Evolutionary conservation across 225 moss, liverwort and hornwort species (phyloP).

Genomic region (Thuidium tamariscinum): DNA sequence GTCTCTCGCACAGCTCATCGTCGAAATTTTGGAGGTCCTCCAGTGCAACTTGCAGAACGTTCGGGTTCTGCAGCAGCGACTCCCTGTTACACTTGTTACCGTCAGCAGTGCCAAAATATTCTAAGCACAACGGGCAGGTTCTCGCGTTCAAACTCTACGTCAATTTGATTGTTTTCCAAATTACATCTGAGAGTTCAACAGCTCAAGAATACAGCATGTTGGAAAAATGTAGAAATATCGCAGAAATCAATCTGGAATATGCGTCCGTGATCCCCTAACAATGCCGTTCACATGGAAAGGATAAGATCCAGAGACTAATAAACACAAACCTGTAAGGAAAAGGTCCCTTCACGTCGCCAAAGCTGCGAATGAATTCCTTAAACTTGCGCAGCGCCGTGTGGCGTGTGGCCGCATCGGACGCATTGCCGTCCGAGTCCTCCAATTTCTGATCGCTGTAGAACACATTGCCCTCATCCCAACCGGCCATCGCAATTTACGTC

Average conservation of each 20-base stretch:
- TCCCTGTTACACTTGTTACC: conserved; percentile 27
- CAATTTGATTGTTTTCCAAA: not conserved
- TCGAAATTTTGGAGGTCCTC: conserved; percentile 86
- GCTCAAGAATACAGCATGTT: not conserved
- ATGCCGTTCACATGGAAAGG: not conserved
- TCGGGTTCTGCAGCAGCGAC: conserved; percentile 59
- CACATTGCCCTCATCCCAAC: conserved; percentile 95
- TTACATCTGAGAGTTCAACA: not conserved
- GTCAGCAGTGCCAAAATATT: not conserved
- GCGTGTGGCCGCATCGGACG: conserved; percentile 38
- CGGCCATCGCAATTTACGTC: not conserved
- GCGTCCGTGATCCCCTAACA: not conserved
- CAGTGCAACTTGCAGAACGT: conserved; percentile 49
- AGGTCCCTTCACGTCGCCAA: conserved; percentile 61
- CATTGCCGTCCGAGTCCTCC: conserved; percentile 47
- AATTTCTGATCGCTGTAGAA: conserved; percentile 85
- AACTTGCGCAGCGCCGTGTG: conserved; percentile 76
- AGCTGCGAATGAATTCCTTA: conserved; percentile 87
- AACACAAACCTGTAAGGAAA: conserved; percentile 65
- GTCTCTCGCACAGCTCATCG: conserved; percentile 49
- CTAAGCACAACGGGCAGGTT: not conserved
- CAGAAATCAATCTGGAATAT: not conserved
- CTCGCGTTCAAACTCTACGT: not conserved
- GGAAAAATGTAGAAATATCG: too few relatives aligned
- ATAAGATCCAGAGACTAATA: not conserved